Base-by-base conservation (phyloP, 129 eudicot species). In the Gnaphalium uliginosum region DNA sequence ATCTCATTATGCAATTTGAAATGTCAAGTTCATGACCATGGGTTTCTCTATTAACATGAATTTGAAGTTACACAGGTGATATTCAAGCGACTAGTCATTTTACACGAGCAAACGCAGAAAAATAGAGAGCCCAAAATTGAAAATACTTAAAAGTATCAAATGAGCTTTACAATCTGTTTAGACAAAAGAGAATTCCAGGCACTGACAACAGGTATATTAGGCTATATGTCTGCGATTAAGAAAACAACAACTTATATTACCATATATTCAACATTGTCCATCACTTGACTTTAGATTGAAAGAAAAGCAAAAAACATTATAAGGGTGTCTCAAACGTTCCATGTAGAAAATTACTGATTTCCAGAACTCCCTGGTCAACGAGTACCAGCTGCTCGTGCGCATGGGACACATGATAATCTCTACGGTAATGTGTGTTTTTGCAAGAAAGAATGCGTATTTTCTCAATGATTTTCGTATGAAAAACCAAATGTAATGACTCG, bases 401-500 rank as follows among this genome's bases (percentile, higher is more conserved):
- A 70, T n/a, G 56, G 48, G 15, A 33, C 32, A 15, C 30, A 75
- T 41, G 30, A 46, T 27, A 9, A 21, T 65, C 32, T 10, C 26
- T 4, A 51, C 10, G 26, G 60, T 32, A 26, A 6, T 11, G n/a
- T 2, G 26, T 51, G 21, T 41, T 8, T 35, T 68, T 37, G 19
- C 67, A 24, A 50, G 54, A 66, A 66, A 67, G 79, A 68, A 71
- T 22, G 71, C 21, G 18, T 51, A 62, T 75, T 48, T 66, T 71
- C 39, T 60, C 61, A 54, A 23, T 23, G 71, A 37, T 51, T 58
- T 66, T 46, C 63, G 22, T 14, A 22, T 29, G 61, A 68, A 58
- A 78, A 66, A 78, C 81, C 82, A 74, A 80, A 81, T 75, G 70
- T 15, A 86, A 79, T 67, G 77, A 82, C 89, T 82, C 81, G 79